Conservation (phyloP, 2,329 filamentous ascomycete species). For the Cladosporium sp. region DNA sequence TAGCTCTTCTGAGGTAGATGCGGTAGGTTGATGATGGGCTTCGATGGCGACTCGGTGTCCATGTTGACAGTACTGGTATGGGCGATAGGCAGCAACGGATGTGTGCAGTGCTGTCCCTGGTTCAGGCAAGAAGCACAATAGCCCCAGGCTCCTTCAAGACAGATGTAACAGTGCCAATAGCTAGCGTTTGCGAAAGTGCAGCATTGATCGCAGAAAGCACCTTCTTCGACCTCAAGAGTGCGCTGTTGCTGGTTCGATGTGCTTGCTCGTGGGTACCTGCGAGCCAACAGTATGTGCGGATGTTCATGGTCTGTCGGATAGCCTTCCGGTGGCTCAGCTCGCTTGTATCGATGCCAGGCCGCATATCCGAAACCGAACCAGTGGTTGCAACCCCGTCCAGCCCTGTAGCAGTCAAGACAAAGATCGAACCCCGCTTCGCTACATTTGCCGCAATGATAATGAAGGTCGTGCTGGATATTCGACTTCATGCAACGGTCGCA, state of each 20-base stretch:
- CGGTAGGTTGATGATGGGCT: constrained; percentile 22
- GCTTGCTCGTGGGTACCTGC: constrained; percentile 37
- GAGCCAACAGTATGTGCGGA: constrained; percentile 51
- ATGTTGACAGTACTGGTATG: constrained; percentile 42
- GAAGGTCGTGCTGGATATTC: constrained; percentile 78
- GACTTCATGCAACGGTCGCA: constrained; percentile 67
- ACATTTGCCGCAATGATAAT: constrained; percentile 77
- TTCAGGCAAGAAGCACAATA: constrained; percentile 88
- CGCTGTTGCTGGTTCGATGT: constrained; percentile 10
- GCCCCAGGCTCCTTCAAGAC: constrained; percentile 92
- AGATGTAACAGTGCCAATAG: constrained; percentile 83
- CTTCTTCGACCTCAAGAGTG: constrained; percentile 66
- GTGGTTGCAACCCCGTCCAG: constrained; percentile 70
- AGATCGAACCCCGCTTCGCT: constrained; percentile 69
- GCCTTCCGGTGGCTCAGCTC: constrained; percentile 38
- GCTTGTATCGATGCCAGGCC: constrained; percentile 50
- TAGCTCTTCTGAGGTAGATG: constrained; percentile 39
- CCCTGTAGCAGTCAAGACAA: constrained; percentile 75
- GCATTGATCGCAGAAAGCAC: constrained; percentile 80
- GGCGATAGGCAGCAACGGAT: constrained; percentile 72
- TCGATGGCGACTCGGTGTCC: constrained; percentile 15
- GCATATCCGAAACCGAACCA: constrained; percentile 84
- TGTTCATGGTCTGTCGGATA: constrained; percentile 39
- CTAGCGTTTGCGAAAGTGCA: constrained; percentile 70
- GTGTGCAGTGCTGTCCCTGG: constrained; percentile 73